Evolutionary conservation across 1,139 yeast genomes (phyloP).

Genomic region (Pichia norvegensis): DNA sequence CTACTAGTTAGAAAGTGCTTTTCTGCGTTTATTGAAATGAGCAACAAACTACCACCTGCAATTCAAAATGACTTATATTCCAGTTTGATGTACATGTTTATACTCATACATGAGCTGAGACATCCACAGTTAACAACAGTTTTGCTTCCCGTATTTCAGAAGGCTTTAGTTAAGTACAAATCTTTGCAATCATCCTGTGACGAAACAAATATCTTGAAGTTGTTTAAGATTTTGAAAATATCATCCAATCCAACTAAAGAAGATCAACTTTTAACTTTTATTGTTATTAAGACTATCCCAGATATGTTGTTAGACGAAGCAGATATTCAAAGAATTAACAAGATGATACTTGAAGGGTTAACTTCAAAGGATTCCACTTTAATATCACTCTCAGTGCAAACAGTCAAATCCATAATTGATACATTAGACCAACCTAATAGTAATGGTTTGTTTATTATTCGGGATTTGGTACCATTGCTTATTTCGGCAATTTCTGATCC

Average conservation of each 20-base stretch:
- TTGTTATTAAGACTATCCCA: constrained; percentile 50
- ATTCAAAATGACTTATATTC: constrained; percentile 65
- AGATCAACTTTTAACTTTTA: constrained; percentile 49
- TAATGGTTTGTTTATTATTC: constrained; percentile 19
- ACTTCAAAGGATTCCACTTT: constrained; percentile 29
- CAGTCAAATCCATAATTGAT: constrained; percentile 48
- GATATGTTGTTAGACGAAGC: constrained; percentile 29
- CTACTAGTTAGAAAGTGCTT: constrained; percentile 46
- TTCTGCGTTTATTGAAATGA: constrained; percentile 53
- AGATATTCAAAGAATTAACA: constrained; percentile 32
- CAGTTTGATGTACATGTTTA: constrained; percentile 57
- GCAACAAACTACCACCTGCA: constrained; percentile 54
- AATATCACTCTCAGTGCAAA: constrained; percentile 43
- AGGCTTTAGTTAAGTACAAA: constrained; percentile 13
- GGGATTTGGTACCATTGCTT: constrained; percentile 35
- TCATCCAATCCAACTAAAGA: constrained; percentile 20
- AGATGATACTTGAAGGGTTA: constrained; percentile 34
- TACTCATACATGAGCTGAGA: constrained; percentile 45
- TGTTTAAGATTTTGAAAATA: constrained; percentile 33
- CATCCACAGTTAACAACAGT: constrained; percentile 39
- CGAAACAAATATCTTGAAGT: constrained; percentile 30
- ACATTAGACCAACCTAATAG: constrained; percentile 12
- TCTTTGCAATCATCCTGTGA: constrained; percentile 15
- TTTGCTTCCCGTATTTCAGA: constrained; percentile 50
- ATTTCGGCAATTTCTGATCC: constrained; percentile 24